phyloP scores from a whole-genome alignment of 1,139 yeast species.

The Yamadazyma diospyri region DNA sequence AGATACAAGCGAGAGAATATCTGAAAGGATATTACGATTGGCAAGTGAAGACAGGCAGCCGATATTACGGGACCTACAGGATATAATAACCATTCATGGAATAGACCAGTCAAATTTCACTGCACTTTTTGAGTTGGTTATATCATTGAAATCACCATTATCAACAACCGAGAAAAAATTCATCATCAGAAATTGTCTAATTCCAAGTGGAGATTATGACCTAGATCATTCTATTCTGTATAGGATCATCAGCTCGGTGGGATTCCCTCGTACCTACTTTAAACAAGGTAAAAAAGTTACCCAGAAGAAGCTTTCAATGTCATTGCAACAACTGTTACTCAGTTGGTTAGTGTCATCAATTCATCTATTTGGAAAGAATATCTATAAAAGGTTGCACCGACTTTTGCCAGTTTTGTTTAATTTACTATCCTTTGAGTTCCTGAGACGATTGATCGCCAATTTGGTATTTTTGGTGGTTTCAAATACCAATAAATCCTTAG shows the following conservation, averaged over 20 bases:
- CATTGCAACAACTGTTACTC: slow-evolving; percentile 23
- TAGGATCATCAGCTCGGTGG: slow-evolving; percentile 25
- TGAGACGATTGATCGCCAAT: slow-evolving; percentile 28
- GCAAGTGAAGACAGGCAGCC: not conserved
- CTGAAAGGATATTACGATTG: too few species aligned
- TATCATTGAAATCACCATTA: slow-evolving; percentile 1
- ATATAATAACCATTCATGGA: not conserved
- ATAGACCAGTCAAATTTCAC: not conserved
- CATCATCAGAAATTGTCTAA: slow-evolving; percentile 13
- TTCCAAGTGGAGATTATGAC: slow-evolving; percentile 14
- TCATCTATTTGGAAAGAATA: slow-evolving; percentile 24
- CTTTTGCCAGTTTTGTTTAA: slow-evolving; percentile 28
- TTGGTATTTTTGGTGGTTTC: slow-evolving; percentile 24
- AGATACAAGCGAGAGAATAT: too few species aligned
- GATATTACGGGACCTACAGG: not conserved
- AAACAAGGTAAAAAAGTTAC: slow-evolving; percentile 20
- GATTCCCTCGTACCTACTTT: slow-evolving; percentile 27
- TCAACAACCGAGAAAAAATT: slow-evolving; percentile 12
- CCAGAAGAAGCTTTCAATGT: slow-evolving; percentile 21
- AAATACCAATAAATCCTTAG: slow-evolving; percentile 14
- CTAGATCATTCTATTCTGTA: slow-evolving; percentile 14
- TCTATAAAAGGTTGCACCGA: slow-evolving; percentile 15
- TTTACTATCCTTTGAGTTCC: slow-evolving; percentile 31
- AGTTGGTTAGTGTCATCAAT: slow-evolving; percentile 30
- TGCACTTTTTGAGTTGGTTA: slow-evolving; percentile 3